Evolutionary conservation across 2,329 filamentous ascomycete genomes (phyloP).

Genomic region (Pseudodiploospora longispora): DNA sequence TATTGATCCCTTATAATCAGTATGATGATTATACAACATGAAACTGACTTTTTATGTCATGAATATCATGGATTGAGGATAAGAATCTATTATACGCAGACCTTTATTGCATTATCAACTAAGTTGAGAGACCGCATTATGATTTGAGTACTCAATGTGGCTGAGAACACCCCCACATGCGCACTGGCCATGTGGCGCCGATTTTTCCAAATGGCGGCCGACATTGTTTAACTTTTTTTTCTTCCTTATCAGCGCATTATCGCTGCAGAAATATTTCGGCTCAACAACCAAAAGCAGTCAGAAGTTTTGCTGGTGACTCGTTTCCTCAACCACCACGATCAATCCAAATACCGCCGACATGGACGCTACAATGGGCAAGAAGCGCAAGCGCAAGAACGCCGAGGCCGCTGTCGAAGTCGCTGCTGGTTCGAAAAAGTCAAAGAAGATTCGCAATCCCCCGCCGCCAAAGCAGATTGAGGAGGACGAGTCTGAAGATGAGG

Average conservation of each 20-base stretch:
- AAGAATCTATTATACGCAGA: no score
- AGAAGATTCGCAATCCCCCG: constrained; percentile 34
- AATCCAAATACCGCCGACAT: constrained; percentile 15
- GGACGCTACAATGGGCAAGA: constrained; percentile 32
- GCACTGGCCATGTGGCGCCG: constrained; percentile 7
- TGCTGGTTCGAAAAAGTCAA: constrained; percentile 14
- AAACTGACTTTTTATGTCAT: no score
- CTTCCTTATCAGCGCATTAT: constrained; percentile 10
- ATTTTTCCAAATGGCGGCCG: constrained; percentile 4
- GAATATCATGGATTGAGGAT: no score
- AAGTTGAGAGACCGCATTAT: no score
- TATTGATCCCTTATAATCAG: no score
- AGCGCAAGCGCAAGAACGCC: constrained; percentile 33
- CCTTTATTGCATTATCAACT: no score
- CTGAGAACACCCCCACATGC: not conserved
- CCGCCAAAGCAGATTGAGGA: constrained; percentile 12
- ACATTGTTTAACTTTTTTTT: constrained; percentile 13
- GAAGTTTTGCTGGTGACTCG: constrained; percentile 8
- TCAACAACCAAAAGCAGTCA: not conserved
- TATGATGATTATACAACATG: no score
- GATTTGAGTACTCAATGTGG: no score
- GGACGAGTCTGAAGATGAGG: constrained; percentile 16
- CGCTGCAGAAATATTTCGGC: no score
- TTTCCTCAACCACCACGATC: constrained; percentile 5
- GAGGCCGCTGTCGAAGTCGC: constrained; percentile 20